A percentile compares a stretch with the other conserved stretches of the same genome.
Evolutionary conservation across 495 filamentous ascomycete genomes (phyloP).

Genomic region (Annulohypoxylon stygium): DNA sequence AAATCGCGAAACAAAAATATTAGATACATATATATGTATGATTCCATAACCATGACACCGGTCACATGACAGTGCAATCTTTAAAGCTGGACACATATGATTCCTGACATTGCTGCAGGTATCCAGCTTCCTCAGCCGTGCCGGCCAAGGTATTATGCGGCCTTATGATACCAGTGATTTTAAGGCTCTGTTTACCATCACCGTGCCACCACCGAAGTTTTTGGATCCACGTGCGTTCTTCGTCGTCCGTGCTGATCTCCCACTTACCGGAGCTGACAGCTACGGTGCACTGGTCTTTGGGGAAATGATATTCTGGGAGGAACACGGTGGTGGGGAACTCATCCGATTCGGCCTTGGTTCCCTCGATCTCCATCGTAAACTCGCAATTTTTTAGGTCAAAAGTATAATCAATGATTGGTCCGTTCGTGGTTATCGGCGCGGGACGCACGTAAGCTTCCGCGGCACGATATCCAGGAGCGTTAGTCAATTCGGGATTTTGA

Average conservation of each 20-base stretch:
- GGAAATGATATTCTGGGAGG: conserved; percentile 94
- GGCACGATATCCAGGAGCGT: conserved; percentile 81
- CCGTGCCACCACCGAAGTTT: conserved; percentile 91
- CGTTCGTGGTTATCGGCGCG: conserved; percentile 80
- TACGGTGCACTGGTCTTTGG: conserved; percentile 74
- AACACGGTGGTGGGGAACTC: conserved; percentile 84
- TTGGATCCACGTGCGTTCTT: conserved; percentile 75
- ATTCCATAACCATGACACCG: background rate
- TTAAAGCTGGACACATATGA: conserved; percentile 51
- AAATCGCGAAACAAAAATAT: background rate
- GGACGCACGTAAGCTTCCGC: conserved; percentile 93
- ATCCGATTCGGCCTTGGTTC: conserved; percentile 63
- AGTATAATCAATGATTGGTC: conserved; percentile 72
- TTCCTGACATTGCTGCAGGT: conserved; percentile 62
- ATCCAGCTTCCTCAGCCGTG: conserved; percentile 59
- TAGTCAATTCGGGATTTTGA: conserved; percentile 64
- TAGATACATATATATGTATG: conserved; percentile 9
- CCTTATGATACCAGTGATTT: conserved; percentile 76
- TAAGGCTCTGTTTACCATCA: conserved; percentile 83
- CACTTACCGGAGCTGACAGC: conserved; percentile 89
- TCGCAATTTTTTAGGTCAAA: conserved; percentile 83
- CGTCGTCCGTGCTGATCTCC: conserved; percentile 80
- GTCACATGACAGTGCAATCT: conserved; percentile 60
- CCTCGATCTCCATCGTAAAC: conserved; percentile 77
- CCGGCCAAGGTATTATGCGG: conserved; percentile 55